These are phyloP conservation scores for Scleroderma citrinum DNA, from an alignment of 768 basidiomycete genomes.

Conservation along the genomic window DNA sequence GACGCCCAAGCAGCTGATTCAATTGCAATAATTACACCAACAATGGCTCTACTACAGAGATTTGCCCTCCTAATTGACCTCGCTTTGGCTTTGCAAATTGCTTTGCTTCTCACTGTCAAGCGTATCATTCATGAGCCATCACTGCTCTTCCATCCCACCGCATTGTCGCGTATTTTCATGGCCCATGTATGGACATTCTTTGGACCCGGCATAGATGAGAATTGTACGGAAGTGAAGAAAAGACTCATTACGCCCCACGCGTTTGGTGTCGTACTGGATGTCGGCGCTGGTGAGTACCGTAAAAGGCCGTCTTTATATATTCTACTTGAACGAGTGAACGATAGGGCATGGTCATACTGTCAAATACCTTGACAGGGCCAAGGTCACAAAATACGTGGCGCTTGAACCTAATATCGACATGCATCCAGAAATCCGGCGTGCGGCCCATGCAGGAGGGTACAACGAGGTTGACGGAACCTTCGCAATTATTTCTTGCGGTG, in stretches of 20 bases:
- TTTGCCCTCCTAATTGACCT: too few relatives aligned
- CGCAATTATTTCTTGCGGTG: constrained; percentile 56
- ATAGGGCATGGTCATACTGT: constrained; percentile 59
- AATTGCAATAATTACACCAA: too few relatives aligned
- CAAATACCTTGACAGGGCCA: constrained; percentile 49
- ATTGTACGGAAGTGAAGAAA: too few relatives aligned
- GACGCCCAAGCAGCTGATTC: too few relatives aligned
- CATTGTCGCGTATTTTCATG: constrained; percentile 46
- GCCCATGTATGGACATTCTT: constrained; percentile 58
- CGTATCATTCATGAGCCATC: constrained; percentile 27
- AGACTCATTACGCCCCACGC: constrained; percentile 35
- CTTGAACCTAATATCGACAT: constrained; percentile 65
- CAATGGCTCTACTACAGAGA: too few relatives aligned
- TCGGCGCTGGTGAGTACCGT: constrained; percentile 52
- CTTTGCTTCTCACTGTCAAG: too few relatives aligned
- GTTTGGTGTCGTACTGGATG: constrained; percentile 55
- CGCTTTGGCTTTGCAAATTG: too few relatives aligned
- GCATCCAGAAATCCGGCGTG: constrained; percentile 49
- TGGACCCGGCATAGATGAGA: too few relatives aligned
- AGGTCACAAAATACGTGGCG: constrained; percentile 62
- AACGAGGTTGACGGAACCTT: constrained; percentile 47
- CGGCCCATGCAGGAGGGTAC: constrained; percentile 48
- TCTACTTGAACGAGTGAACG: background rate
- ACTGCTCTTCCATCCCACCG: constrained; percentile 39
- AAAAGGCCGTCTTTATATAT: too few relatives aligned